phyloP scores from a whole-genome alignment of 208 protist genomes.

The Leishmania gerbilli region DNA sequence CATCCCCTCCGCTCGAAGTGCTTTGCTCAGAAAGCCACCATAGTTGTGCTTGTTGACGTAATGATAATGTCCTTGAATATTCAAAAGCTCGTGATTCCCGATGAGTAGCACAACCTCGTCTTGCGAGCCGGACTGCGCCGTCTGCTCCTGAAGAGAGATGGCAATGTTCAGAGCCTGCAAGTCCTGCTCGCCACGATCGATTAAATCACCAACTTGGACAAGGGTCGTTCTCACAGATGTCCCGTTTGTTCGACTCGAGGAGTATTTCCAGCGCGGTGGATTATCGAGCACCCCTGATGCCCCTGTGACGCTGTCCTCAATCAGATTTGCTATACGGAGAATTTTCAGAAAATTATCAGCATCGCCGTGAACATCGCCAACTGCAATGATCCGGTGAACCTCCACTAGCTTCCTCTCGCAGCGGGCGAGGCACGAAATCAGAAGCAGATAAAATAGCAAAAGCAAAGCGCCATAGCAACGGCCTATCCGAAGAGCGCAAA shows the following conservation, averaged over 20 bases:
- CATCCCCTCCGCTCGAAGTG: conserved; percentile 52
- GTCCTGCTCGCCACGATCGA: conserved; percentile 78
- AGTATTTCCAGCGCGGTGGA: conserved; percentile 31
- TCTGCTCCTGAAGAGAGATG: conserved; percentile 50
- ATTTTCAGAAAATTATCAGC: conserved; percentile 54
- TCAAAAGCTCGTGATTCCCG: conserved; percentile 90
- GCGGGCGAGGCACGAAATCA: not conserved
- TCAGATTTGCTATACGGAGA: conserved; percentile 47
- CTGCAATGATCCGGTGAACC: conserved; percentile 61
- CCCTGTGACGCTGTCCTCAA: conserved; percentile 13
- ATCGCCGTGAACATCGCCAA: conserved; percentile 85
- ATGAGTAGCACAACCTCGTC: conserved; percentile 76
- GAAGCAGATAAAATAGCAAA: not conserved
- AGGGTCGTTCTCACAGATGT: conserved; percentile 50
- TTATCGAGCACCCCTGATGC: conserved; percentile 13
- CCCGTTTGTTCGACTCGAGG: not conserved
- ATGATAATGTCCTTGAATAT: conserved; percentile 66
- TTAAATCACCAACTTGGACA: conserved; percentile 81
- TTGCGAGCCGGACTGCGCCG: conserved; percentile 7
- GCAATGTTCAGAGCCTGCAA: conserved; percentile 51
- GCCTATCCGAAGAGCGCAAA: not conserved
- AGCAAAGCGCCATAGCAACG: not conserved
- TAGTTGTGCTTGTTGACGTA: conserved; percentile 66
- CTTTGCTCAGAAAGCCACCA: conserved; percentile 54
- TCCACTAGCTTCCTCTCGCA: conserved; percentile 15